phyloP scores from a whole-genome alignment of 805 yeast species.

The Kodamaea sagamina region DNA sequence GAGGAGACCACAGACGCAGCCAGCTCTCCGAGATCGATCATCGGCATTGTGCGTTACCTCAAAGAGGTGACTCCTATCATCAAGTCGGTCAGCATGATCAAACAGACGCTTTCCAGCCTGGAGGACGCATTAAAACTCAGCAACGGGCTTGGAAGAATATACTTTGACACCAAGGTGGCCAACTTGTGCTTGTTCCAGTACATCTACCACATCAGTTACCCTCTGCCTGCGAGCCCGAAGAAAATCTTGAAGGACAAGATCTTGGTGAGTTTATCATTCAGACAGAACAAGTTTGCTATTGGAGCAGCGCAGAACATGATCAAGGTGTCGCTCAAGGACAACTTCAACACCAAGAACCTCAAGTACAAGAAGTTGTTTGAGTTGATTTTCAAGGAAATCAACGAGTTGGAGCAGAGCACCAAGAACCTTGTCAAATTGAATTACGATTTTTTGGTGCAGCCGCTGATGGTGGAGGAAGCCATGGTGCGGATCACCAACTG shows the following conservation, averaged over 20 bases:
- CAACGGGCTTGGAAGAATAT: slow-evolving; percentile 35
- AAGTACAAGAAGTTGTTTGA: slow-evolving; percentile 43
- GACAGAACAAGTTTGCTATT: slow-evolving; percentile 31
- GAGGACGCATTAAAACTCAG: slow-evolving; percentile 19
- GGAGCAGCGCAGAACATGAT: slow-evolving; percentile 19
- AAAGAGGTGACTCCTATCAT: slow-evolving; percentile 34
- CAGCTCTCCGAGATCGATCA: slow-evolving; percentile 15
- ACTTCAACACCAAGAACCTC: slow-evolving; percentile 37
- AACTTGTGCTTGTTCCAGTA: slow-evolving; percentile 35
- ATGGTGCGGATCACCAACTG: slow-evolving; percentile 30
- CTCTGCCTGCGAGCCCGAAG: slow-evolving; percentile 28
- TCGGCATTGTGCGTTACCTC: slow-evolving; percentile 37
- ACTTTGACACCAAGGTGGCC: slow-evolving; percentile 34
- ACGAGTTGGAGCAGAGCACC: slow-evolving; percentile 22
- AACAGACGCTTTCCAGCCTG: slow-evolving; percentile 15
- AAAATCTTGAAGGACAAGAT: slow-evolving; percentile 39
- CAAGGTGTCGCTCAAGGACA: slow-evolving; percentile 38
- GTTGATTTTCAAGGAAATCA: slow-evolving; percentile 30
- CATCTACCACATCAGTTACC: slow-evolving; percentile 32
- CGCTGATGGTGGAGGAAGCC: slow-evolving; percentile 28
- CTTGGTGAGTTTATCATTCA: slow-evolving; percentile 16
- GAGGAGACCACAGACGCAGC: slow-evolving; percentile 1
- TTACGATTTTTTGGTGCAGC: slow-evolving; percentile 39
- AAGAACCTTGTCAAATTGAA: slow-evolving; percentile 33
- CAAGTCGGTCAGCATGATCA: slow-evolving; percentile 23